These are phyloP conservation scores for Saccharomycopsis hybrid DNA, from an alignment of 1,139 yeast species.

Conservation along the genomic window DNA sequence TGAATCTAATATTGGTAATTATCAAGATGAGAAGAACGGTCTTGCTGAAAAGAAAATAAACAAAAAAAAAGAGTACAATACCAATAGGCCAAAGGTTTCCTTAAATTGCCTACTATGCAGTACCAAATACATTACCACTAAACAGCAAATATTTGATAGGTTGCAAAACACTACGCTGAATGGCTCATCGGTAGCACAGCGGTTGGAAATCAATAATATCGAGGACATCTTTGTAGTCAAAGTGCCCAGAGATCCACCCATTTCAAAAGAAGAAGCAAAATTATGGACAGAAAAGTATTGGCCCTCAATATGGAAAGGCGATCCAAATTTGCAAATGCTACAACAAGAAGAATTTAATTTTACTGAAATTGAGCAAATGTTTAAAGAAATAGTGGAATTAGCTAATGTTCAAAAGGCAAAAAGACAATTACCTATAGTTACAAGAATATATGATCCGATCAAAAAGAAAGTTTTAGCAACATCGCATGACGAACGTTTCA, in stretches of 20 bases:
- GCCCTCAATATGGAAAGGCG: conserved; percentile 95
- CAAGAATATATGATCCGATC: conserved; percentile 45
- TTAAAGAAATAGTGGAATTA: conserved; percentile 30
- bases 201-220: conserved; percentile 21
- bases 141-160: no score
- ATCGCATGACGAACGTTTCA: conserved; percentile 34
- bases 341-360: conserved; percentile 47
- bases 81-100: no score
- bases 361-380: conserved; percentile 34
- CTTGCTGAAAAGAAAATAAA: no score
- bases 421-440: conserved; percentile 32
- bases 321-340: conserved; percentile 71
- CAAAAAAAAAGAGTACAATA: no score
- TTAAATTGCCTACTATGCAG: no score
- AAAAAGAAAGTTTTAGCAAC: conserved; percentile 33
- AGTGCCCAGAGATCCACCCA: conserved; percentile 32
- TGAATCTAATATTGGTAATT: no score
- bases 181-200: no score
- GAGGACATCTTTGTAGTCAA: conserved; percentile 31
- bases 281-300: conserved; percentile 66
- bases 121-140: no score
- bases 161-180: no score
- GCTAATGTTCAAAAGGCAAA: conserved; percentile 24
- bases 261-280: conserved; percentile 53
- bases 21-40: no score